Conservation (phyloP, 1,284 basidiomycete species). For the Grifola frondosa region DNA sequence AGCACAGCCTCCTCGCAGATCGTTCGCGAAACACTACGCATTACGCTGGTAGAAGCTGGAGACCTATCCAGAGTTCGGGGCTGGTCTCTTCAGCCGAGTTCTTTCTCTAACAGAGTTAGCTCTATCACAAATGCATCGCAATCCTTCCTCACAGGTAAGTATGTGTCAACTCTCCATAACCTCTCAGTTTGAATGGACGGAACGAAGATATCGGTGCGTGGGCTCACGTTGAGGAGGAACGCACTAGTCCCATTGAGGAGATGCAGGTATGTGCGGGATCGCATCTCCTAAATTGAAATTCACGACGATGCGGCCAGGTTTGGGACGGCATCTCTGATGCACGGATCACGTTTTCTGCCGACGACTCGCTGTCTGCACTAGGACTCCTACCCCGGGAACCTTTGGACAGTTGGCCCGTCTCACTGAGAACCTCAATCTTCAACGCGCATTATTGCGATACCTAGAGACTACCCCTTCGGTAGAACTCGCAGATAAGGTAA, state of each 20-base stretch:
- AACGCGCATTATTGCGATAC: slow-evolving; percentile 72
- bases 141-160: slow-evolving; percentile 70
- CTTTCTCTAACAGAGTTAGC: slow-evolving; percentile 87
- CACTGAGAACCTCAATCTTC: slow-evolving; percentile 90
- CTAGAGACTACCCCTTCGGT: slow-evolving; percentile 47
- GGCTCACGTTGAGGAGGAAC: slow-evolving; percentile 68
- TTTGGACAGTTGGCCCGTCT: slow-evolving; percentile 78
- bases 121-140: slow-evolving; percentile 87
- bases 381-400: no score
- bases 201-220: slow-evolving; percentile 78
- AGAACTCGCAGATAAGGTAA: slow-evolving; percentile 63
- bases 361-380: no score
- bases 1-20: slow-evolving; percentile 51
- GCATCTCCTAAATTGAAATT: not conserved
- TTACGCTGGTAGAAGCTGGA: slow-evolving; percentile 80
- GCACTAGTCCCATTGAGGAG: slow-evolving; percentile 75
- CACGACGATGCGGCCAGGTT: slow-evolving; percentile 47
- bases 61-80: slow-evolving; percentile 67
- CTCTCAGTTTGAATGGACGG: no score
- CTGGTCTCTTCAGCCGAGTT: slow-evolving; percentile 61
- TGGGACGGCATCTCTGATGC: slow-evolving; percentile 89
- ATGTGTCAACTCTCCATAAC: no score
- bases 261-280: slow-evolving; percentile 65
- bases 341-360: slow-evolving; percentile 72
- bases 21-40: slow-evolving; percentile 49